These are phyloP conservation scores for Candida loeiensis DNA, from an alignment of 805 yeast species.

Conservation along the genomic window DNA sequence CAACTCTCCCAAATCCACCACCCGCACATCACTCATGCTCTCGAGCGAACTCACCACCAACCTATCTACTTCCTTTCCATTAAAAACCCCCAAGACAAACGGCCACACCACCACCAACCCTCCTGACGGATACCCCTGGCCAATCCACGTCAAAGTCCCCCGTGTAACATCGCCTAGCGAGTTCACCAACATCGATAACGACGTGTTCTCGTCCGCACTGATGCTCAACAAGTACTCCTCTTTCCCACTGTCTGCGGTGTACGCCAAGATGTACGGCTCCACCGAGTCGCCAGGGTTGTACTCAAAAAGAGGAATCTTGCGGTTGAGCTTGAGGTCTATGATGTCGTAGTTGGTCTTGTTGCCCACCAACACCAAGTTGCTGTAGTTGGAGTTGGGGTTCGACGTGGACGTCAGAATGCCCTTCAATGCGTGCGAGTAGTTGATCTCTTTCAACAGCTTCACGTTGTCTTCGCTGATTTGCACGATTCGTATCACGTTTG, in stretches of 20 bases:
- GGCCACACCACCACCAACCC: conserved; percentile 38
- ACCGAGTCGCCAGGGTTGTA: conserved; percentile 16
- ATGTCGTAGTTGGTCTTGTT: conserved; percentile 32
- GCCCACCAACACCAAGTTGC: conserved; percentile 33
- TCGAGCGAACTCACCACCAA: conserved; percentile 25
- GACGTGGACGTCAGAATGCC: conserved; percentile 28
- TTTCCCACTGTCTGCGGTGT: conserved; percentile 8
- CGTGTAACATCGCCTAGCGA: conserved; percentile 38
- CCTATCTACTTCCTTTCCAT: conserved; percentile 5
- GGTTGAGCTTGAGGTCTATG: conserved; percentile 30
- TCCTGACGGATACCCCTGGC: conserved; percentile 31
- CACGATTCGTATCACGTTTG: conserved; percentile 29
- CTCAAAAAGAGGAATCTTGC: conserved; percentile 35
- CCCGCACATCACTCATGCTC: conserved; percentile 13
- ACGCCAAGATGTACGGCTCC: conserved; percentile 25
- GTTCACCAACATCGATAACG: conserved; percentile 41
- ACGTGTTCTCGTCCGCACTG: conserved; percentile 28
- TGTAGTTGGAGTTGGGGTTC: conserved; percentile 22
- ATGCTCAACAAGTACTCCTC: conserved; percentile 36
- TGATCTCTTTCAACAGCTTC: conserved; percentile 32
- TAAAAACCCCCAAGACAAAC: conserved; percentile 29
- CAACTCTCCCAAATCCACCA: not conserved
- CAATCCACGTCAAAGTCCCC: conserved; percentile 39
- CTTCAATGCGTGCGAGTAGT: conserved; percentile 24
- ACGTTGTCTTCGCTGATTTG: conserved; percentile 25